Conservation (phyloP, 495 filamentous ascomycete species). For the Trichocladium antarcticum region DNA sequence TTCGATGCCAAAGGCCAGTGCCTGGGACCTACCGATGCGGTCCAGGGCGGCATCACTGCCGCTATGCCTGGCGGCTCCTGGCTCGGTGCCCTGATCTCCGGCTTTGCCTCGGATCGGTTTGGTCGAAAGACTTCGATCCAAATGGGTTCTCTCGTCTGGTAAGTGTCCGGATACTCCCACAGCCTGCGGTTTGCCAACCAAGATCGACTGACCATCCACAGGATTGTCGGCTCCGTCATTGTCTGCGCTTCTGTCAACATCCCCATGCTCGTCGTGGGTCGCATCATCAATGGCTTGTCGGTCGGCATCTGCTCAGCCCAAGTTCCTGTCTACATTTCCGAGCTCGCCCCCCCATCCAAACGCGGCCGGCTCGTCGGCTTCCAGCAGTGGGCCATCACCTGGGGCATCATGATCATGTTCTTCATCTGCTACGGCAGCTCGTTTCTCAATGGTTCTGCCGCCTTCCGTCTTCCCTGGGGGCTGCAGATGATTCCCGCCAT, state of each 20-base stretch:
- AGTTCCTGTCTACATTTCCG: constrained; percentile 69
- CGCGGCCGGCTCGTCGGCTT: constrained; percentile 60
- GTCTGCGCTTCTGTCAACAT: constrained; percentile 63
- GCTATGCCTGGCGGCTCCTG: constrained; percentile 68
- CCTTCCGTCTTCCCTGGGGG: constrained; percentile 68
- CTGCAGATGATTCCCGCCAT: constrained; percentile 63
- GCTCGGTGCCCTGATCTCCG: constrained; percentile 58
- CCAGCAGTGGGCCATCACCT: constrained; percentile 72
- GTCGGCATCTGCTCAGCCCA: constrained; percentile 73
- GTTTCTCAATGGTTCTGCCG: constrained; percentile 47
- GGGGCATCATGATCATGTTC: constrained; percentile 72
- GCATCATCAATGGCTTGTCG: constrained; percentile 64
- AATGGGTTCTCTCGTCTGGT: constrained; percentile 54
- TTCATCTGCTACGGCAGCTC: constrained; percentile 63
- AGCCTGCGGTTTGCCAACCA: background rate
- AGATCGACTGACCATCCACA: constrained; percentile 2
- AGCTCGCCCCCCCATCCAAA: constrained; percentile 56
- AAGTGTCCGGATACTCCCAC: constrained; percentile 12
- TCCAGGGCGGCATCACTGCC: constrained; percentile 52
- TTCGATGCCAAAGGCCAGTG: constrained; percentile 31
- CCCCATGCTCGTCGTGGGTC: constrained; percentile 60
- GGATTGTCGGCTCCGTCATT: constrained; percentile 52
- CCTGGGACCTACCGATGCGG: constrained; percentile 36
- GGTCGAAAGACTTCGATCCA: constrained; percentile 60
- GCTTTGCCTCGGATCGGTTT: constrained; percentile 52